Base-by-base conservation (phyloP, 2,329 filamentous ascomycete species). In the Fonsecaea erecta region DNA sequence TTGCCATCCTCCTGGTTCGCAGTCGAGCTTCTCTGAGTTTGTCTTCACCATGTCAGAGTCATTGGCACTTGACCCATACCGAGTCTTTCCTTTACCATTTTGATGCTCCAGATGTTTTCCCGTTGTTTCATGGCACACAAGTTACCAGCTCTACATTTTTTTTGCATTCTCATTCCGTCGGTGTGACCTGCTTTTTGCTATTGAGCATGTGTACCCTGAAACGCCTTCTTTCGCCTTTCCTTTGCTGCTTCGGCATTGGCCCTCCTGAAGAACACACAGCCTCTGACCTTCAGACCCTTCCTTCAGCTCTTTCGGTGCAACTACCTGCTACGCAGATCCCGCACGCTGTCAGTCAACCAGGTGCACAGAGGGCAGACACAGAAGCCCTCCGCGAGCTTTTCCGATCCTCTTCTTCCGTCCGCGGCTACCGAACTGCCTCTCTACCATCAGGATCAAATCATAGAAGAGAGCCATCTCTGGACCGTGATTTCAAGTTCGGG, bases 351-450 rank as follows among this genome's bases (percentile, higher is more conserved):
- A 56, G 63, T 46, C 60, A 60, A 4, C 58, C 54, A 24, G 54
- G 56, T 12, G 48, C 63, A 46, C 34, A 53, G 28, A 28, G 26
- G 18, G 60, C 68, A 35, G 68, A 70, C 34, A 56, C 55, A 28
- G 53, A 64, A 56, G 67, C 67, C 16, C 56, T 70, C 16, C 64
- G 60, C 16, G 57, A 69, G 26, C 63, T 70, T 16, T 70, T 70
- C 46, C 58, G 66, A n/a, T 62, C 66, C n/a, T 65, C 61, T 26
- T 69, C 68, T 12, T 70, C 68, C 2, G 60, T 69, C 30, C 64
- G 68, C 37, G 68, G 68, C 55, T 70, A 69, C 34, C 67, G 62
- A 24, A 69, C 68, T 30, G 67, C 68, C 40, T 62, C 62, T 11
- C 35, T 59, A 21, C 51, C 64, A 28, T 54, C 59, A 32, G 56